These are phyloP conservation scores for Cladophialophora immunda DNA, from an alignment of 2,329 filamentous ascomycete species.

Conservation along the genomic window DNA sequence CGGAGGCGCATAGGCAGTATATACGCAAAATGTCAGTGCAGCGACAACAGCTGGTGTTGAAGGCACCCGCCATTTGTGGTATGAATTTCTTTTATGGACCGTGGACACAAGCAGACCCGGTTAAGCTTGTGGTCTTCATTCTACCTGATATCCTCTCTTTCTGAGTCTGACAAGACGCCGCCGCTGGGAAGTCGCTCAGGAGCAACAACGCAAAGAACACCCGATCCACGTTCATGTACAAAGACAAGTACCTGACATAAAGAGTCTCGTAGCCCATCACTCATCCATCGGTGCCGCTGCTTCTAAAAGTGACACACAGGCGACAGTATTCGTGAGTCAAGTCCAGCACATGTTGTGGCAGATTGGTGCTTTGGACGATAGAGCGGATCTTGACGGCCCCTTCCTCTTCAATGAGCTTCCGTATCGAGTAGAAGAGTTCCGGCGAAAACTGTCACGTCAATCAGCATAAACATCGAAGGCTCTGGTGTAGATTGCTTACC, in stretches of 20 bases:
- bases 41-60: neutral
- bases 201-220: slow-evolving; percentile 13
- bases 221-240: slow-evolving; percentile 13
- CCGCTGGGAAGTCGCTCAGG: slow-evolving; percentile 18
- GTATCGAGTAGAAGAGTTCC: slow-evolving; percentile 83
- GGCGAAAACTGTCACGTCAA: slow-evolving; percentile 76
- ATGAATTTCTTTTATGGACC: neutral
- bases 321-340: slow-evolving; percentile 96
- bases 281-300: slow-evolving; percentile 87
- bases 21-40: neutral
- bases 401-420: slow-evolving; percentile 95
- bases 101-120: neutral
- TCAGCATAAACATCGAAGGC: slow-evolving; percentile 33
- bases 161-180: slow-evolving; percentile 6
- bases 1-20: neutral
- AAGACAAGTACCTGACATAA: neutral
- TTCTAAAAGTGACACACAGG: slow-evolving; percentile 92
- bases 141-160: neutral
- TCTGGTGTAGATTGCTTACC: slow-evolving; percentile 54
- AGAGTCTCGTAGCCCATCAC: neutral
- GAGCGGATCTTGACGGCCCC: slow-evolving; percentile 96
- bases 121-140: neutral
- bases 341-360: slow-evolving; percentile 92
- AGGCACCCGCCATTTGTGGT: neutral
- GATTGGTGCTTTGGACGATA: slow-evolving; percentile 93